Evolutionary conservation across 352 stramenopile species (phyloP).

Genomic region (Globisporangium solare): DNA sequence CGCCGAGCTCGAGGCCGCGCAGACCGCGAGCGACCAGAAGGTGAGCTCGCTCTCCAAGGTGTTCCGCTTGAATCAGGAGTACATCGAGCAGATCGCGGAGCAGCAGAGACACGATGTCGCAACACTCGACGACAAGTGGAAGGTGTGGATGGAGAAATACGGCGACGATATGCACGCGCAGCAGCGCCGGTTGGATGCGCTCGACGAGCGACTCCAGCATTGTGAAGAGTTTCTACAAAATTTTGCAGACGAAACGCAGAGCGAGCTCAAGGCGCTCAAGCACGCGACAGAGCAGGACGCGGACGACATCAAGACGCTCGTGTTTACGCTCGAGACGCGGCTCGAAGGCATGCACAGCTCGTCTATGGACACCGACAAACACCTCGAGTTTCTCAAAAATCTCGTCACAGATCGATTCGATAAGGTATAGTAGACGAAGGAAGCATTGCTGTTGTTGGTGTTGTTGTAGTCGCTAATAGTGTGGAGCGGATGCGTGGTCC

Average conservation of each 20-base stretch:
- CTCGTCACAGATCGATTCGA: slow-evolving; percentile 37
- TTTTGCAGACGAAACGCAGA: slow-evolving; percentile 26
- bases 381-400: slow-evolving; percentile 37
- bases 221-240: slow-evolving; percentile 38
- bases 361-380: slow-evolving; percentile 26
- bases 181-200: slow-evolving; percentile 23
- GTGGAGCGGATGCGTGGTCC: neutral
- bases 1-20: slow-evolving; percentile 40
- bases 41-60: slow-evolving; percentile 65
- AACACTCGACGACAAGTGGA: slow-evolving; percentile 31
- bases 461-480: neutral
- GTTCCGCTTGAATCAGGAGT: slow-evolving; percentile 66
- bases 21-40: slow-evolving; percentile 46
- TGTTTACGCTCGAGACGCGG: slow-evolving; percentile 39
- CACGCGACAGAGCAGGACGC: slow-evolving; percentile 27
- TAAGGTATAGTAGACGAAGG: slow-evolving; percentile 24
- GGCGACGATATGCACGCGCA: slow-evolving; percentile 38
- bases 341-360: slow-evolving; percentile 34
- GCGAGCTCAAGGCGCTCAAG: slow-evolving; percentile 20
- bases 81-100: slow-evolving; percentile 47
- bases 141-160: slow-evolving; percentile 69
- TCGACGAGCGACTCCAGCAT: slow-evolving; percentile 36
- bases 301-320: slow-evolving; percentile 44
- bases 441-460: neutral
- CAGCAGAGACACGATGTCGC: slow-evolving; percentile 33